These are phyloP conservation scores for Colletotrichum truncatum DNA, from an alignment of 2,329 filamentous ascomycete genomes.

Conservation along the genomic window DNA sequence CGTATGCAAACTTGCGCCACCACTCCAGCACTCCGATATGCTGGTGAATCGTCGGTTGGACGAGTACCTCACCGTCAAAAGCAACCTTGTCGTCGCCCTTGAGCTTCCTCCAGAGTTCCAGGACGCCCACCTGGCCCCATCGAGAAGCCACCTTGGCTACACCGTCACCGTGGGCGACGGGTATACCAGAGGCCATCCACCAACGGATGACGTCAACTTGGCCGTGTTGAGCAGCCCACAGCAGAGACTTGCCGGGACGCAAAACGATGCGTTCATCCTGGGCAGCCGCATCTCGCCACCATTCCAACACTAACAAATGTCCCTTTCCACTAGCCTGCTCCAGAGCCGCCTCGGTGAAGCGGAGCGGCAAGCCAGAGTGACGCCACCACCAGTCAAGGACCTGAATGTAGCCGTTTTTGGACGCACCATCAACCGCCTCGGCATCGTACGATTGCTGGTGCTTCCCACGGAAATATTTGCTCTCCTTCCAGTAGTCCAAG, in stretches of 20 bases:
- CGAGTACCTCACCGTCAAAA: constrained; percentile 84
- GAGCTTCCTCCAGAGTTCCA: constrained; percentile 81
- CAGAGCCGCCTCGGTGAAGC: constrained; percentile 87
- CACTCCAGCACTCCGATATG: constrained; percentile 88
- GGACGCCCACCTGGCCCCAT: constrained; percentile 83
- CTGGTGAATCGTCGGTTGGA: constrained; percentile 87
- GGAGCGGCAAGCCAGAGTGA: constrained; percentile 78
- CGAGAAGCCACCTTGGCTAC: constrained; percentile 86
- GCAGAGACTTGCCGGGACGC: constrained; percentile 85
- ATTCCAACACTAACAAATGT: constrained; percentile 86
- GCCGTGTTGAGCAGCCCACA: constrained; percentile 85
- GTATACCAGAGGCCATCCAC: constrained; percentile 87
- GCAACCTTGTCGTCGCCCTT: constrained; percentile 74
- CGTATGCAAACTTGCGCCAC: constrained; percentile 80
- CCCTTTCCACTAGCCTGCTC: constrained; percentile 89
- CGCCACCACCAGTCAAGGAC: constrained; percentile 93
- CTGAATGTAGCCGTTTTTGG: constrained; percentile 83
- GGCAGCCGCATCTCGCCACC: constrained; percentile 83
- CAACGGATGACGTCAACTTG: constrained; percentile 81
- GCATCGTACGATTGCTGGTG: constrained; percentile 73
- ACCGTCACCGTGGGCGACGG: constrained; percentile 81
- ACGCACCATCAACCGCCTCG: constrained; percentile 89
- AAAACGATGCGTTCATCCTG: constrained; percentile 68
- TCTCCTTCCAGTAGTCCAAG: constrained; percentile 90
- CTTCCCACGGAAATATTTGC: constrained; percentile 82